Evolutionary conservation across 257 asterid species (phyloP).

Genomic region (Penstemon davidsonii): DNA sequence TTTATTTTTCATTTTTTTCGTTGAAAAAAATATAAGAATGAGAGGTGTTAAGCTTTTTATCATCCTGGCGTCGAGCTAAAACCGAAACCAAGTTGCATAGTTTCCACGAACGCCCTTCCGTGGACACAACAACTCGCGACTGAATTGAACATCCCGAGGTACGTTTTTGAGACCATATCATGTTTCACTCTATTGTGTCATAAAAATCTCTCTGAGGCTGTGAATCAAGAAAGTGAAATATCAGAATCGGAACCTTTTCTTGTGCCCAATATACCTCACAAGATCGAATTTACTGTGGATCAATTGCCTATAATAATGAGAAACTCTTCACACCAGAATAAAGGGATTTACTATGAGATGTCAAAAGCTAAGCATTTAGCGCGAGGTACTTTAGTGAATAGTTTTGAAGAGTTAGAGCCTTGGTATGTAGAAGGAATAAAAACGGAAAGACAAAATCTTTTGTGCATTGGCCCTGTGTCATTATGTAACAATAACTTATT

Average conservation of each 20-base stretch:
- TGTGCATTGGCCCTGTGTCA: slow-evolving; percentile 64
- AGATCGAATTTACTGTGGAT: slow-evolving; percentile 38
- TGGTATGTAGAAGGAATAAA: slow-evolving; percentile 42
- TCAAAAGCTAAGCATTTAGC: slow-evolving; percentile 25
- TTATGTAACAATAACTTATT: slow-evolving; percentile 23
- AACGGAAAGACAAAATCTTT: slow-evolving; percentile 33
- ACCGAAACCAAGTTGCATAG: slow-evolving; percentile 51
- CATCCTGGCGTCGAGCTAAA: no score
- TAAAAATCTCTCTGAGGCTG: slow-evolving; percentile 5
- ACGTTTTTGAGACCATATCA: slow-evolving; percentile 54
- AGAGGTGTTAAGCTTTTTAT: no score
- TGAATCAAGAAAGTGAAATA: slow-evolving; percentile 13
- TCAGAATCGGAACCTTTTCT: slow-evolving; percentile 33
- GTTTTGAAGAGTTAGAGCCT: slow-evolving; percentile 55
- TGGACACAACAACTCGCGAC: slow-evolving; percentile 51
- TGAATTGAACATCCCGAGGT: slow-evolving; percentile 42
- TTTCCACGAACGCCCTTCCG: slow-evolving; percentile 47
- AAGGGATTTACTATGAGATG: slow-evolving; percentile 24
- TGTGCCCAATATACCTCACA: slow-evolving; percentile 48
- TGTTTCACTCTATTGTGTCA: slow-evolving; percentile 54
- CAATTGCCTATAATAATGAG: slow-evolving; percentile 33
- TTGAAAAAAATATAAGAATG: no score
- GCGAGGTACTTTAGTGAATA: slow-evolving; percentile 45
- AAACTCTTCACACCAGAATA: slow-evolving; percentile 20
- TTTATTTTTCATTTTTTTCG: no score